These are phyloP conservation scores for Wickerhamomyces alni DNA, from an alignment of 805 yeast species.

Conservation along the genomic window DNA sequence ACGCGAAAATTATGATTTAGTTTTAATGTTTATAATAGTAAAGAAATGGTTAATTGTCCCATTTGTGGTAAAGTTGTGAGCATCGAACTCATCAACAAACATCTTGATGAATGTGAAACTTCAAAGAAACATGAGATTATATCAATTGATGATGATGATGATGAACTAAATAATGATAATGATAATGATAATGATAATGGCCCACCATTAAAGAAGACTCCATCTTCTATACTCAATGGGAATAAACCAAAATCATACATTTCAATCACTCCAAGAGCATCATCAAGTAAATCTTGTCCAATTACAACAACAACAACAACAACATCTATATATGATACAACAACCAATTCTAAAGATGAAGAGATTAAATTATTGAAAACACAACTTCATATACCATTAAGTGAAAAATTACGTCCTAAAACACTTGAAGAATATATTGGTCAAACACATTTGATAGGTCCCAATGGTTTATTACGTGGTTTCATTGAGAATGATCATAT, in stretches of 20 bases:
- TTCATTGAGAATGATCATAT: slow-evolving; percentile 55
- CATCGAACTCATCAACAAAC: slow-evolving; percentile 17
- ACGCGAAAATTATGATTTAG: not conserved
- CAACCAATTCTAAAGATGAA: slow-evolving; percentile 5
- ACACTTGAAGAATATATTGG: slow-evolving; percentile 71
- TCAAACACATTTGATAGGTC: slow-evolving; percentile 70
- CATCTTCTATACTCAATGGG: not conserved
- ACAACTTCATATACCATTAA: slow-evolving; percentile 39
- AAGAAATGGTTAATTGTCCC: slow-evolving; percentile 21
- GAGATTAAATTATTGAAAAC: slow-evolving; percentile 14
- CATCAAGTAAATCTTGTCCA: not conserved
- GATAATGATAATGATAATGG: no score
- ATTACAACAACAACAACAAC: not conserved
- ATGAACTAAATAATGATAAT: not conserved
- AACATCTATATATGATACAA: not conserved
- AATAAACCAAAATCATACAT: not conserved
- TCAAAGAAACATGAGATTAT: slow-evolving; percentile 1
- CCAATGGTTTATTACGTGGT: slow-evolving; percentile 56
- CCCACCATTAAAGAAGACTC: not conserved
- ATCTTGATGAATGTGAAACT: slow-evolving; percentile 19
- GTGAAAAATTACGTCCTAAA: slow-evolving; percentile 80
- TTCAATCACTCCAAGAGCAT: not conserved
- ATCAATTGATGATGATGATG: not conserved
- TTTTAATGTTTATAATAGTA: no score
- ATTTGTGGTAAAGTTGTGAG: slow-evolving; percentile 17